Evolutionary conservation across 2,329 filamentous ascomycete species (phyloP).

Genomic region (Chlorencoelia australis): DNA sequence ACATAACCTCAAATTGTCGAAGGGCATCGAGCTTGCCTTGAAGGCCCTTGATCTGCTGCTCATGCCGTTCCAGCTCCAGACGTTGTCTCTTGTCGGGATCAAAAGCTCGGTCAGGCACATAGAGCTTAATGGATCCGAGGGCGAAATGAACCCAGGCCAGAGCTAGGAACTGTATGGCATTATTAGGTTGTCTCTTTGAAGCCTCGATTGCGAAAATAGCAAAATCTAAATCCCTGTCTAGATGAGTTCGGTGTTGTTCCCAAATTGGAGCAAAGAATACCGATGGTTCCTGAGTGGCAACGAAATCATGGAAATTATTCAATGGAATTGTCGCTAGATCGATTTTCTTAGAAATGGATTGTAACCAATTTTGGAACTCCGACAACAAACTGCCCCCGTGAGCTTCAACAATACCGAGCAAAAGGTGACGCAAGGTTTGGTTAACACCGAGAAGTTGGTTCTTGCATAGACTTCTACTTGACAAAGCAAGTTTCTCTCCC

Average conservation of each 20-base stretch:
- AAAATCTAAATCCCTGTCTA: conserved; percentile 29
- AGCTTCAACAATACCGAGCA: conserved; percentile 14
- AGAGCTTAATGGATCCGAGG: conserved; percentile 63
- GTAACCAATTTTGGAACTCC: neutral
- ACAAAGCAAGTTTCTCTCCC: conserved; percentile 35
- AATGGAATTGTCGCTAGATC: neutral
- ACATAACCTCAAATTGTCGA: conserved; percentile 51
- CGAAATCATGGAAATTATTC: neutral
- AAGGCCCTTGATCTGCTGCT: conserved; percentile 46
- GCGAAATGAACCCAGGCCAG: conserved; percentile 70
- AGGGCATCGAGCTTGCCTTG: conserved; percentile 49
- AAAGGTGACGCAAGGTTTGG: conserved; percentile 14
- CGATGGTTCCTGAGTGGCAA: no score
- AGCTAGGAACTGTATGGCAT: conserved; percentile 32
- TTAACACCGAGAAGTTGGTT: conserved; percentile 38
- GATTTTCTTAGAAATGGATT: neutral
- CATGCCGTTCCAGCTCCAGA: conserved; percentile 53
- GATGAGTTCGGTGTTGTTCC: conserved; percentile 5
- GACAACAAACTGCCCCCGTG: conserved; percentile 11
- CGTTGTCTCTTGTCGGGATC: conserved; percentile 63
- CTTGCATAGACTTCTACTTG: conserved; percentile 30
- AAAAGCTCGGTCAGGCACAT: conserved; percentile 76
- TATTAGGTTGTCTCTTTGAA: conserved; percentile 19
- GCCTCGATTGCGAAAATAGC: conserved; percentile 24
- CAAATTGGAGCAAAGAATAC: no score